phyloP scores from a whole-genome alignment of 2,329 filamentous ascomycete species.

The Cordyceps javanica region DNA sequence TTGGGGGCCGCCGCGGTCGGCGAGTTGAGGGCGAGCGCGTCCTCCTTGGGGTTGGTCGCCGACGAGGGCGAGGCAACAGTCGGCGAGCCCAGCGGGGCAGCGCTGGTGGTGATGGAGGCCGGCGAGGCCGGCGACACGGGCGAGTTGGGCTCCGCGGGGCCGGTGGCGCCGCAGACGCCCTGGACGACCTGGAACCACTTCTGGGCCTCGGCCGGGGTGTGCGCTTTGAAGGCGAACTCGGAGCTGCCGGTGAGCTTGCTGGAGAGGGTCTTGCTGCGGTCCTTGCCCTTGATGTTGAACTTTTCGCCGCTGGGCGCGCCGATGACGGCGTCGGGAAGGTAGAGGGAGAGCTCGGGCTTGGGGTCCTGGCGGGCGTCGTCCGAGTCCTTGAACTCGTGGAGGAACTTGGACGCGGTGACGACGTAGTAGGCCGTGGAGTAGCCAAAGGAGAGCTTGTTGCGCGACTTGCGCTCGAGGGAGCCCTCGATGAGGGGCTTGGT shows the following conservation, averaged over 20 bases:
- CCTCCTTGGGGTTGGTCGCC: neutral
- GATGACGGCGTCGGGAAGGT: constrained; percentile 82
- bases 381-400: constrained; percentile 95
- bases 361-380: constrained; percentile 68
- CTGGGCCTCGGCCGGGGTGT: constrained; percentile 70
- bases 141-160: constrained; percentile 26
- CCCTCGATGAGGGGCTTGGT: constrained; percentile 84
- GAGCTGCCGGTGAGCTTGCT: constrained; percentile 74
- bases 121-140: constrained; percentile 18
- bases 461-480: constrained; percentile 81
- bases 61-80: neutral
- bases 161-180: constrained; percentile 48
- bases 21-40: constrained; percentile 7
- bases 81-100: constrained; percentile 13
- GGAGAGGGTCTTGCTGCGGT: constrained; percentile 72
- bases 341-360: constrained; percentile 79
- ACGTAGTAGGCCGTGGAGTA: constrained; percentile 84
- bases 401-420: constrained; percentile 76
- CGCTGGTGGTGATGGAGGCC: neutral
- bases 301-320: constrained; percentile 68
- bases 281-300: constrained; percentile 94
- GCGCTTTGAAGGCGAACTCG: constrained; percentile 83
- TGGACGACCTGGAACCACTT: constrained; percentile 78
- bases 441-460: constrained; percentile 72
- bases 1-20: neutral